These are phyloP conservation scores for Podospora pseudocomata DNA, from an alignment of 495 filamentous ascomycete species.

Conservation along the genomic window DNA sequence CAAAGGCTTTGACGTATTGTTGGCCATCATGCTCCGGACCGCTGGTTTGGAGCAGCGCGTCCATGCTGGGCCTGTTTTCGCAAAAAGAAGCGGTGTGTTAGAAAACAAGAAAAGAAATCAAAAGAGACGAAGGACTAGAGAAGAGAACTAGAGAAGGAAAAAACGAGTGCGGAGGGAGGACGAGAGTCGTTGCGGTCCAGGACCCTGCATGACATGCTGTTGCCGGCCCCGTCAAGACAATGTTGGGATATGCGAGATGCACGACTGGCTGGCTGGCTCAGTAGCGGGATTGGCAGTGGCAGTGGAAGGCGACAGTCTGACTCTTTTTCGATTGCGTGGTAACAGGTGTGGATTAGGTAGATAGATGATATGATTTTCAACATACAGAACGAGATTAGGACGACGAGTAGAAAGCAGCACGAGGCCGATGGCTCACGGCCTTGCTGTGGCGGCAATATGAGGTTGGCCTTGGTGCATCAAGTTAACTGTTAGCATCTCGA, in stretches of 20 bases:
- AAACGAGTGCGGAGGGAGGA: neutral
- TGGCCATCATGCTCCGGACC: constrained; percentile 22
- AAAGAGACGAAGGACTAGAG: neutral
- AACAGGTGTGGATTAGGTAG: constrained; percentile 2
- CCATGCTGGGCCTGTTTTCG: constrained; percentile 29
- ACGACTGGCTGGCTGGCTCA: neutral
- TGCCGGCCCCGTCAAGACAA: constrained; percentile 5
- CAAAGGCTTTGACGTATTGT: constrained; percentile 20
- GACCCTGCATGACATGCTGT: constrained; percentile 14
- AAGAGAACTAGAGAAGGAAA: neutral
- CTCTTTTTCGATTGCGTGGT: neutral
- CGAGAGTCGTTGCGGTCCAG: constrained; percentile 4
- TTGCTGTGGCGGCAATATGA: constrained; percentile 27
- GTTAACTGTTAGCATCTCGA: constrained; percentile 6
- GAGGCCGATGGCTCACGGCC: constrained; percentile 30
- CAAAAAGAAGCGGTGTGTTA: constrained; percentile 12
- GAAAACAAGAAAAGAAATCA: constrained; percentile 10
- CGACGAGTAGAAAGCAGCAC: constrained; percentile 19
- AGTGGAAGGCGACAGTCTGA: neutral
- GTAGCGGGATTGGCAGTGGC: constrained; percentile 12
- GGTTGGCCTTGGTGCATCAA: constrained; percentile 7
- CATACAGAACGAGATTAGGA: constrained; percentile 5
- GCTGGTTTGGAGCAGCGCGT: constrained; percentile 16
- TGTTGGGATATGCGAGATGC: constrained; percentile 6
- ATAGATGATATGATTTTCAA: neutral